phyloP scores from a whole-genome alignment of 2,329 filamentous ascomycete genomes.

The Chaetothyriales sp. region DNA sequence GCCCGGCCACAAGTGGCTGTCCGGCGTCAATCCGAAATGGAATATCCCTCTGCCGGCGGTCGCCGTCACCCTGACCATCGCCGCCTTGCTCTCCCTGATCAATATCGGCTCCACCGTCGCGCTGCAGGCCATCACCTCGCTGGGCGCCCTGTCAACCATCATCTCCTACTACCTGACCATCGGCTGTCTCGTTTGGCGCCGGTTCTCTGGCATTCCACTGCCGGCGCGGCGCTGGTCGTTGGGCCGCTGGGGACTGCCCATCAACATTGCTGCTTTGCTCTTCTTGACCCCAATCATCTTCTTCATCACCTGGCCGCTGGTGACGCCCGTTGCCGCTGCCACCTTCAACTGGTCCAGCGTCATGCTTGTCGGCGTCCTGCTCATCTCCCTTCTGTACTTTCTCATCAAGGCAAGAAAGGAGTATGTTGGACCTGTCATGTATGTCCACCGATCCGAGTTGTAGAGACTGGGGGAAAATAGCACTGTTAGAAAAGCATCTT shows the following conservation, averaged over 20 bases:
- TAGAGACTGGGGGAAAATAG: no score
- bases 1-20: conserved; percentile 3
- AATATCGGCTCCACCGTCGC: conserved; percentile 37
- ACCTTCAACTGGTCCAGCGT: conserved; percentile 39
- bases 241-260: conserved; percentile 27
- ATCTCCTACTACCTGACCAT: conserved; percentile 37
- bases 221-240: conserved; percentile 29
- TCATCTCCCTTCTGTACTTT: conserved; percentile 28
- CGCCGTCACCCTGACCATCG: conserved; percentile 20
- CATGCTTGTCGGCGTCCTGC: conserved; percentile 28
- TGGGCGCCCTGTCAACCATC: conserved; percentile 34
- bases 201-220: conserved; percentile 26
- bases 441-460: conserved; percentile 6
- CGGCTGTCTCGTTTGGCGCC: conserved; percentile 30
- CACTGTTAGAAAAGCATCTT: no score
- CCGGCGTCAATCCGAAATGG: conserved; percentile 6
- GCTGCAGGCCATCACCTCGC: conserved; percentile 38
- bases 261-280: conserved; percentile 31
- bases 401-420: conserved; percentile 21
- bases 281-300: conserved; percentile 33
- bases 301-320: conserved; percentile 34
- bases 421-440: conserved; percentile 22
- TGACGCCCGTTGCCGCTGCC: conserved; percentile 22
- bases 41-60: conserved; percentile 31
- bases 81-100: conserved; percentile 31